Conservation (phyloP, 768 basidiomycete species). For the Lactarius tabidus region DNA sequence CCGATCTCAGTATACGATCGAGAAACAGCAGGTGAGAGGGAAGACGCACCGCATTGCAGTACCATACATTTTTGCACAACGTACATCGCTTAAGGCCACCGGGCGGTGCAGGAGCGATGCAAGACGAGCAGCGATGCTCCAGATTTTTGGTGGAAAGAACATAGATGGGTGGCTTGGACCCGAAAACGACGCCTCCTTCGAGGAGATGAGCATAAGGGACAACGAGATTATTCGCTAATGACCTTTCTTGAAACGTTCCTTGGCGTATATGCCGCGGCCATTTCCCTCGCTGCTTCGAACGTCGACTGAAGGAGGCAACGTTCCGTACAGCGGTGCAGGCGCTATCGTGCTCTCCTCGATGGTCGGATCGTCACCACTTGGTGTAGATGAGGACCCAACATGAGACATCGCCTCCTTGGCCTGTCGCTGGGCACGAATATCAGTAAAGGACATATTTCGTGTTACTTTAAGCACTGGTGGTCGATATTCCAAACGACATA, state of each 20-base stretch:
- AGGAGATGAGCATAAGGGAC: not conserved
- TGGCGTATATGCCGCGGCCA: slow-evolving; percentile 27
- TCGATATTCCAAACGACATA: not conserved
- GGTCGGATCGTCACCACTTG: not conserved
- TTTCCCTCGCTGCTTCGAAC: slow-evolving; percentile 9
- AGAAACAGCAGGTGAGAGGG: not conserved
- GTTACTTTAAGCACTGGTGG: not conserved
- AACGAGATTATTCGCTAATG: not conserved
- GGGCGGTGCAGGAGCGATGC: slow-evolving; percentile 41
- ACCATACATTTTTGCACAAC: slow-evolving; percentile 62
- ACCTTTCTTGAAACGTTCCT: slow-evolving; percentile 22
- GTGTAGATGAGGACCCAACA: slow-evolving; percentile 11
- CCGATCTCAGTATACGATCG: not conserved
- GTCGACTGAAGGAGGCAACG: slow-evolving; percentile 16
- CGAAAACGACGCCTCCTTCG: slow-evolving; percentile 58
- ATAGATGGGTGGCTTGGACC: slow-evolving; percentile 53
- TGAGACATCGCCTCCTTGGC: slow-evolving; percentile 17
- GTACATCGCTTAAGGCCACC: slow-evolving; percentile 64
- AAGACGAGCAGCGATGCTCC: slow-evolving; percentile 63
- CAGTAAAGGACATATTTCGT: slow-evolving; percentile 16
- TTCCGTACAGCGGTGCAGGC: slow-evolving; percentile 7
- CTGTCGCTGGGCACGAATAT: slow-evolving; percentile 17
- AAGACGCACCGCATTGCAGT: slow-evolving; percentile 65
- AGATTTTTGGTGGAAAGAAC: slow-evolving; percentile 64
- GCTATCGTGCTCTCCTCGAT: not conserved